These are phyloP conservation scores for Chloranthus sessilifolius DNA, from an alignment of 164 flowering plant species.

Conservation along the genomic window DNA sequence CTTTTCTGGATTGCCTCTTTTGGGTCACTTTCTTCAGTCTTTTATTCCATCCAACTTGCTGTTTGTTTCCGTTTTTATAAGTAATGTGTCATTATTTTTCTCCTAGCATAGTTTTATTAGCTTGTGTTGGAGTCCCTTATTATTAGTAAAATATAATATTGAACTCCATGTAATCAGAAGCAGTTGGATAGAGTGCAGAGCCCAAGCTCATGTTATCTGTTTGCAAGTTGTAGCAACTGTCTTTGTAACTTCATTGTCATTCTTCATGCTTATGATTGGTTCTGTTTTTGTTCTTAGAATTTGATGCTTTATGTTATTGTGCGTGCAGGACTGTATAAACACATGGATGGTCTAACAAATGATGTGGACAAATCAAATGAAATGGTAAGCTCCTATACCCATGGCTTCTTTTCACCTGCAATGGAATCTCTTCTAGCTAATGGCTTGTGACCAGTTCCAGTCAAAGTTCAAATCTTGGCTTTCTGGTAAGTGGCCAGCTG, in stretches of 20 bases:
- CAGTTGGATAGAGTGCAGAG: not conserved
- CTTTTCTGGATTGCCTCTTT: too few species aligned
- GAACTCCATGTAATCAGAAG: not conserved
- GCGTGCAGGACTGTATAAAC: slow-evolving; percentile 61
- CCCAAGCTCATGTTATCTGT: not conserved
- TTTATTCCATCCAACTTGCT: too few species aligned
- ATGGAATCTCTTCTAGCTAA: not conserved
- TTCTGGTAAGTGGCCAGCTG: not conserved
- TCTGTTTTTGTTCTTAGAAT: not conserved
- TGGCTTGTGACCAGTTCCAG: not conserved
- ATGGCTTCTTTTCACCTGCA: not conserved
- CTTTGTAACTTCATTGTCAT: not conserved
- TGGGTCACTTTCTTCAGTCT: too few species aligned
- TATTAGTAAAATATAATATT: too few species aligned
- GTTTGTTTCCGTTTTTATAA: too few species aligned
- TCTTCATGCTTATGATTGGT: not conserved
- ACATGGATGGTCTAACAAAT: slow-evolving; percentile 68
- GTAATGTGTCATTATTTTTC: too few species aligned
- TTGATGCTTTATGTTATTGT: slow-evolving; percentile 1
- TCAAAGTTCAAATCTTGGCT: not conserved
- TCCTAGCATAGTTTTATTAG: too few species aligned
- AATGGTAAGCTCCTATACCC: slow-evolving; percentile 41
- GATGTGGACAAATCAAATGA: slow-evolving; percentile 91
- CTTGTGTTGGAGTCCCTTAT: too few species aligned
- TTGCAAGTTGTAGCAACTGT: not conserved